A percentile compares a stretch with the other conserved stretches of the same genome.
Conservation (phyloP, 108 stramenopile species). For the Nitzschia sp. region DNA sequence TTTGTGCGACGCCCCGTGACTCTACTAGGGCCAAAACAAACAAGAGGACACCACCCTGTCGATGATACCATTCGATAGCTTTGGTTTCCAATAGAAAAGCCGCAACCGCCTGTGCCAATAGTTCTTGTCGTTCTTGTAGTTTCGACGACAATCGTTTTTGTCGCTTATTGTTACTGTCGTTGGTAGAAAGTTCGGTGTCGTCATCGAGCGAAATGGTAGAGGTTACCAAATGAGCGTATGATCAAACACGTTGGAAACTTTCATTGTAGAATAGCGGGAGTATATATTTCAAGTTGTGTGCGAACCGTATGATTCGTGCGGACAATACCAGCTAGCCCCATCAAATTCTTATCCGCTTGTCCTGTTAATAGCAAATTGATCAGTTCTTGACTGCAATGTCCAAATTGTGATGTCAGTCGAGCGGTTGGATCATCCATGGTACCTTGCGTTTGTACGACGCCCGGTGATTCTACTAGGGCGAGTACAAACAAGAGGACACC, state of each 20-base stretch:
- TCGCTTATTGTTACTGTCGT: constrained; percentile 3
- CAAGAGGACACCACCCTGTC: constrained; percentile 77
- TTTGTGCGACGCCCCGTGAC: constrained; percentile 45
- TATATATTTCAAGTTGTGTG: too few relatives aligned
- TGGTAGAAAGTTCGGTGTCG: not conserved
- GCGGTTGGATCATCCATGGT: constrained; percentile 81
- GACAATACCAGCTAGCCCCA: too few relatives aligned
- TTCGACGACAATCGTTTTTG: not conserved
- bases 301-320: too few relatives aligned
- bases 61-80: too few relatives aligned
- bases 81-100: constrained; percentile 40
- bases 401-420: constrained; percentile 79
- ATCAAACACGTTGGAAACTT: constrained; percentile 54
- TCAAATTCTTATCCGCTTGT: constrained; percentile 58
- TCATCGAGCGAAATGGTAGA: constrained; percentile 20
- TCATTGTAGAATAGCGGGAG: not conserved
- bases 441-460: constrained; percentile 31
- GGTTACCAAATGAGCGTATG: constrained; percentile 15
- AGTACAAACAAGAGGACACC: constrained; percentile 81
- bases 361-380: constrained; percentile 85
- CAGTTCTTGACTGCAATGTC: constrained; percentile 89
- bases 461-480: constrained; percentile 64
- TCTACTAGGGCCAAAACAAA: constrained; percentile 70
- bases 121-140: not conserved
- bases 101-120: constrained; percentile 28